Evolutionary conservation across 331 rosid genomes (phyloP).

Genomic region (Saraca asoca): DNA sequence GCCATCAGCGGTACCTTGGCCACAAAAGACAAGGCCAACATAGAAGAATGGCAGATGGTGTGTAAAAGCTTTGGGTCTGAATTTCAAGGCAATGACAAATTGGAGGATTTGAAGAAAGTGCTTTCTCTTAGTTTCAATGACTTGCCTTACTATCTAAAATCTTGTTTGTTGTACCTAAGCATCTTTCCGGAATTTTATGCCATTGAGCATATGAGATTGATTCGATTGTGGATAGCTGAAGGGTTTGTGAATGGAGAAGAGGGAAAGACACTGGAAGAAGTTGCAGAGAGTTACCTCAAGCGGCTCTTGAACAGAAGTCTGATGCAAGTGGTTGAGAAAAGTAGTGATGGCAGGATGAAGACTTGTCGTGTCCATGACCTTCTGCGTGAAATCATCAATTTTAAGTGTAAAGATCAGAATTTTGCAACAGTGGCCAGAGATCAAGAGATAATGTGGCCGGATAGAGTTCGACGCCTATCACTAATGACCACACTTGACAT

Average conservation of each 20-base stretch:
- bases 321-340: constrained; percentile 51
- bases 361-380: constrained; percentile 54
- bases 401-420: constrained; percentile 54
- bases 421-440: constrained; percentile 56
- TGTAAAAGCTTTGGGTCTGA: constrained; percentile 44
- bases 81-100: constrained; percentile 48
- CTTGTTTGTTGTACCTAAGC: constrained; percentile 57
- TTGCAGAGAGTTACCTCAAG: constrained; percentile 59
- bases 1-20: constrained; percentile 56
- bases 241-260: constrained; percentile 55
- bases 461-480: constrained; percentile 59
- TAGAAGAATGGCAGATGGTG: constrained; percentile 57
- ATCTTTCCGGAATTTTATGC: constrained; percentile 47
- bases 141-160: constrained; percentile 61
- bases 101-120: constrained; percentile 50
- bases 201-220: constrained; percentile 50
- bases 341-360: constrained; percentile 48
- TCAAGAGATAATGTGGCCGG: constrained; percentile 44
- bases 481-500: constrained; percentile 33
- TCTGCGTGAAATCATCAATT: constrained; percentile 47
- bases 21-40: constrained; percentile 36
- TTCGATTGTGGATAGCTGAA: constrained; percentile 70
- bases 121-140: constrained; percentile 60
- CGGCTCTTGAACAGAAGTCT: constrained; percentile 64
- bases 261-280: constrained; percentile 59